Evolutionary conservation across 305 asterid genomes (phyloP).

Genomic region (Rubia balearica): DNA sequence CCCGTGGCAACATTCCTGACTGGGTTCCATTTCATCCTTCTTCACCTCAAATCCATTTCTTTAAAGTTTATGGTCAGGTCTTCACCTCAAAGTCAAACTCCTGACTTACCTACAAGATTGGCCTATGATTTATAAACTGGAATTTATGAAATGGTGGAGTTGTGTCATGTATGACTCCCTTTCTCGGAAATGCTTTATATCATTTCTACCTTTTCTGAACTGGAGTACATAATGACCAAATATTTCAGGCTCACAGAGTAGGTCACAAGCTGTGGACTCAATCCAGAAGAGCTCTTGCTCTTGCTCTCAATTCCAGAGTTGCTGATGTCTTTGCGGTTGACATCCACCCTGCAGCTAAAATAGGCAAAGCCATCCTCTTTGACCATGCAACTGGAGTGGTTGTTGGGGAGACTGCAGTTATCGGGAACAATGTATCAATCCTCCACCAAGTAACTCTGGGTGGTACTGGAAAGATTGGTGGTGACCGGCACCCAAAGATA

Average conservation of each 20-base stretch:
- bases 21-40: background rate
- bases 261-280: conserved; percentile 24
- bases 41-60: background rate
- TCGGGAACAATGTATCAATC: conserved; percentile 25
- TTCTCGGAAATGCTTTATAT: background rate
- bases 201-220: background rate
- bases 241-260: conserved; percentile 20
- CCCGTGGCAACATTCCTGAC: background rate
- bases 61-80: background rate
- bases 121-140: background rate
- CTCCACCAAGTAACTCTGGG: conserved; percentile 29
- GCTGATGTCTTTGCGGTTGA: conserved; percentile 26
- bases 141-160: background rate
- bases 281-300: conserved; percentile 17
- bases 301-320: conserved; percentile 21
- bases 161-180: background rate
- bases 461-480: conserved; percentile 26
- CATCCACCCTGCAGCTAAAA: conserved; percentile 28
- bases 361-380: conserved; percentile 21
- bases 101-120: background rate
- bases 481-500: conserved; percentile 26
- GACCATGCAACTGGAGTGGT: conserved; percentile 31
- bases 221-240: background rate
- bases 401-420: conserved; percentile 28
- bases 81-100: background rate